phyloP scores from a whole-genome alignment of 495 filamentous ascomycete genomes.

The Lentithecium fluviatile region DNA sequence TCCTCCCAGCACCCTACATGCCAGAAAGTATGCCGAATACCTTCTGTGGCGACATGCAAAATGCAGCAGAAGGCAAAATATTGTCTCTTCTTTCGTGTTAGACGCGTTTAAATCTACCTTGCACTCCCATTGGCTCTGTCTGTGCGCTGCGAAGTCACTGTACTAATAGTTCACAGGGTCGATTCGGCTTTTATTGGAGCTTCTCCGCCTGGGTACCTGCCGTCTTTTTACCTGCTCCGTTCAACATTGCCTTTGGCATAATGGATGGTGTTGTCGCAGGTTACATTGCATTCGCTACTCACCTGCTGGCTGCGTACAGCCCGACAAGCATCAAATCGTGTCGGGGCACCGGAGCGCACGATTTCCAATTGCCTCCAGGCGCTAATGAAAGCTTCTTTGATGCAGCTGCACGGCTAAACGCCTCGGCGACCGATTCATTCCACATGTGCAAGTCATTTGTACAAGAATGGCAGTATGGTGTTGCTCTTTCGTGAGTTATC shows the following conservation, averaged over 20 bases:
- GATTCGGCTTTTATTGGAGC: slow-evolving; percentile 30
- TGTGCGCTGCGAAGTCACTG: no score
- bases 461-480: slow-evolving; percentile 29
- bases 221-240: slow-evolving; percentile 13
- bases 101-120: no score
- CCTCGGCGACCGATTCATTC: slow-evolving; percentile 10
- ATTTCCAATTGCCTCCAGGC: slow-evolving; percentile 18
- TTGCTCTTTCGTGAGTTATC: slow-evolving; percentile 8
- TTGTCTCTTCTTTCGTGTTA: no score
- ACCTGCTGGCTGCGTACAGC: slow-evolving; percentile 1
- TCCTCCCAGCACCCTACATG: no score
- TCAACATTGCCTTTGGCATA: slow-evolving; percentile 18
- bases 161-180: slow-evolving; percentile 7
- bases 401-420: slow-evolving; percentile 20
- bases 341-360: slow-evolving; percentile 2
- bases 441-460: slow-evolving; percentile 29
- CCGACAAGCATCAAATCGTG: slow-evolving; percentile 14
- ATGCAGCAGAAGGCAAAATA: no score
- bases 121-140: no score
- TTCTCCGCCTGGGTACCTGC: slow-evolving; percentile 26
- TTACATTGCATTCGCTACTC: slow-evolving; percentile 1
- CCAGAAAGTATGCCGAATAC: no score
- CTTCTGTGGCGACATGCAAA: no score
- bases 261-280: slow-evolving; percentile 13
- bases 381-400: slow-evolving; percentile 32